Evolutionary conservation across 2,329 filamentous ascomycete species (phyloP).

Genomic region (Paraphaeosphaeria sporulosa): DNA sequence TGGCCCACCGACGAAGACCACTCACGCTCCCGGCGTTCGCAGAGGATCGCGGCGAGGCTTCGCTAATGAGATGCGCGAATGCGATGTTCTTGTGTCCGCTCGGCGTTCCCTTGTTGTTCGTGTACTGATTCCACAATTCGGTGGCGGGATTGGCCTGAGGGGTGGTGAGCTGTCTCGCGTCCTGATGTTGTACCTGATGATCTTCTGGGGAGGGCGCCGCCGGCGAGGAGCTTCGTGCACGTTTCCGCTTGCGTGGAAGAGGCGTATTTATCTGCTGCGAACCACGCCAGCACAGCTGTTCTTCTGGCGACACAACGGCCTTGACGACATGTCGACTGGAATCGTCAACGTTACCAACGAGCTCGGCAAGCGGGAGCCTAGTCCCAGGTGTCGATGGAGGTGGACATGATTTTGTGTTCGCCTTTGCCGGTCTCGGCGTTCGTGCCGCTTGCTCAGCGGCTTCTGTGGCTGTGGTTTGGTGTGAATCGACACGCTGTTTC

Average conservation of each 20-base stretch:
- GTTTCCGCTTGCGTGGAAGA: slow-evolving; percentile 52
- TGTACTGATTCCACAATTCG: slow-evolving; percentile 58
- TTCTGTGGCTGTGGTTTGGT: slow-evolving; percentile 29
- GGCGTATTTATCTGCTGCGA: slow-evolving; percentile 55
- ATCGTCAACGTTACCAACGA: slow-evolving; percentile 68
- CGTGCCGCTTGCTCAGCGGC: slow-evolving; percentile 26
- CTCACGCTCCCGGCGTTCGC: slow-evolving; percentile 55
- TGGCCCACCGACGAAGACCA: slow-evolving; percentile 59
- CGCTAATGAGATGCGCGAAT: slow-evolving; percentile 54
- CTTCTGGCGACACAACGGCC: slow-evolving; percentile 64
- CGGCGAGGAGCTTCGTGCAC: slow-evolving; percentile 58
- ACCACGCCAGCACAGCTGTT: slow-evolving; percentile 66
- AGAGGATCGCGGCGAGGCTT: slow-evolving; percentile 55
- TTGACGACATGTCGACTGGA: slow-evolving; percentile 57
- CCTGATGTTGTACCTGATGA: slow-evolving; percentile 25
- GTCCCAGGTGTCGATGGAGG: slow-evolving; percentile 67
- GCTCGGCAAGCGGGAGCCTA: slow-evolving; percentile 65
- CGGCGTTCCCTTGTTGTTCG: slow-evolving; percentile 48
- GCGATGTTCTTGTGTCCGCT: slow-evolving; percentile 47
- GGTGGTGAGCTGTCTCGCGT: slow-evolving; percentile 44
- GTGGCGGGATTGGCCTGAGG: slow-evolving; percentile 57
- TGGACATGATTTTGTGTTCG: slow-evolving; percentile 37
- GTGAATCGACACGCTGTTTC: slow-evolving; percentile 24
- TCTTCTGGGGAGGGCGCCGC: slow-evolving; percentile 50
- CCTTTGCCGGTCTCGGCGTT: slow-evolving; percentile 37